phyloP scores from a whole-genome alignment of 768 basidiomycete species.

The Mycena haematopus region DNA sequence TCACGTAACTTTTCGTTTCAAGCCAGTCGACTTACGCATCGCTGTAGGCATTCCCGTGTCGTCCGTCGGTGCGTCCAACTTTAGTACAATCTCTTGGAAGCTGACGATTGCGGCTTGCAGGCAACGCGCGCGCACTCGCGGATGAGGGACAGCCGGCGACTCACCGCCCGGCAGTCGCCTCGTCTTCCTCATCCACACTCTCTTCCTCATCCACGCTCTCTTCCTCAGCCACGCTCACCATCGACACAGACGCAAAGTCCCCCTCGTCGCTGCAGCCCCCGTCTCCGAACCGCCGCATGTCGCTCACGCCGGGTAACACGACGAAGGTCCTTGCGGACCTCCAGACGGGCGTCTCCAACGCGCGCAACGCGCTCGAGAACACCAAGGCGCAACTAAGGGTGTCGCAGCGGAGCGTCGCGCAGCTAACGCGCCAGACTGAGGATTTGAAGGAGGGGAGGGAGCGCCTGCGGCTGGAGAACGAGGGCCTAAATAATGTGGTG shows the following conservation, averaged over 20 bases:
- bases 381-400: constrained; percentile 82
- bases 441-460: constrained; percentile 90
- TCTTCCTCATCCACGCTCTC: constrained; percentile 34
- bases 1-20: constrained; percentile 6
- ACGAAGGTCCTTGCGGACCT: constrained; percentile 90
- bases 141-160: constrained; percentile 64
- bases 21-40: constrained; percentile 26
- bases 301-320: constrained; percentile 78
- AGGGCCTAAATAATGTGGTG: constrained; percentile 87
- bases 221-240: constrained; percentile 36
- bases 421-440: constrained; percentile 84
- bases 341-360: constrained; percentile 82
- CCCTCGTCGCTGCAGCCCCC: constrained; percentile 54
- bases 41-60: constrained; percentile 74
- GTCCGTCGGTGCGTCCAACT: constrained; percentile 68
- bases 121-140: constrained; percentile 83
- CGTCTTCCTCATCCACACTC: constrained; percentile 34
- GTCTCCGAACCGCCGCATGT: constrained; percentile 59
- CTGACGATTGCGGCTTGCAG: constrained; percentile 53
- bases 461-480: constrained; percentile 82
- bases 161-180: constrained; percentile 35
- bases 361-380: constrained; percentile 83
- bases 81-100: constrained; percentile 22
- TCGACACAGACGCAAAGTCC: constrained; percentile 44
- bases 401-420: constrained; percentile 83